Base-by-base conservation (phyloP, 257 asterid genomes). In the Plantago ovata region DNA sequence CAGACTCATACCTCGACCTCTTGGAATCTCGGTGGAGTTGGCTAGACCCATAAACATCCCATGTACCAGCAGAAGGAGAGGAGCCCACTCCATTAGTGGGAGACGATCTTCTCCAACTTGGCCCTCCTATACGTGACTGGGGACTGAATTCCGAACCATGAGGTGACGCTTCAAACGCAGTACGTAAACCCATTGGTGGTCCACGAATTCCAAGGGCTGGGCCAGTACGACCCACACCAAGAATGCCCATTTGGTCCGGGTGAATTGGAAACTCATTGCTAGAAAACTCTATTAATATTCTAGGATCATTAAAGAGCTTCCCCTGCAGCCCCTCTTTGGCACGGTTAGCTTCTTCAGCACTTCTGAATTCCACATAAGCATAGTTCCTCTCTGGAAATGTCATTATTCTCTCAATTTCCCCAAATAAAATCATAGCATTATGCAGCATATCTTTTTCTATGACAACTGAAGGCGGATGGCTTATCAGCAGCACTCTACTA, bases 281-380 rank as follows among this genome's bases (percentile, higher is more conserved):
- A 19, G 80, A 85, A 69, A 76, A 92, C 64, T 88, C 95, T 7
- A 92, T 92, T 48, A 67, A 61, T 61, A 92, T 92, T 66, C 94
- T 79, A 22, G 97, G 89, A 74, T 89, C 90, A 73, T 79, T 81
- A 50, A 92, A 92, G 54, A 92, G 95, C 83, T 86, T 85, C 7
- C 98, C 98, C 73, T 92, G 87, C 80, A 92, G 79, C 16, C 95
- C 95, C 67, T 84, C 94, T 79, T 89, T 92, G 36, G 98, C 98
- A 64, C 85, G 90, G 53, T 78, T 78, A 23, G 98, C 98, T 76
- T 92, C 98, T 68, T 92, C 97, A 38, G 82, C 82, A 52, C 98
- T 92, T 82, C 98, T 84, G 65, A 92, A 92, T 69, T 89, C 95
- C 56, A 92, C 97, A 62, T 84, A 75, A 11, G 97, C 89, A 43